phyloP scores from a whole-genome alignment of 2,329 filamentous ascomycete genomes.

The Hypomyces perniciosus region DNA sequence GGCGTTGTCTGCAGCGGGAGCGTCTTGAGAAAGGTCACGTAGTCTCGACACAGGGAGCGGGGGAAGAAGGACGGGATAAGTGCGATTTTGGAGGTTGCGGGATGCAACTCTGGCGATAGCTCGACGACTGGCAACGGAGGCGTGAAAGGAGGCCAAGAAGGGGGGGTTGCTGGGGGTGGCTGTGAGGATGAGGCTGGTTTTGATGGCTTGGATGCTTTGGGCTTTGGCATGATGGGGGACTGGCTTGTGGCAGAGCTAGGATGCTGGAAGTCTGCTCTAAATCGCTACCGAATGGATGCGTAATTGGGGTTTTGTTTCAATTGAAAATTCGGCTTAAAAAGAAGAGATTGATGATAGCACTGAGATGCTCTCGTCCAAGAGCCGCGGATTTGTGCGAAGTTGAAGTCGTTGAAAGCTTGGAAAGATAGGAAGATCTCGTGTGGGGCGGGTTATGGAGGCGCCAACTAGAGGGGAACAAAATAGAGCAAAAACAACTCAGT shows the following conservation, averaged over 20 bases:
- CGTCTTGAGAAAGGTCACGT: slow-evolving; percentile 63
- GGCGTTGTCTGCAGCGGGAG: slow-evolving; percentile 74
- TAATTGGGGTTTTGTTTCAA: too few relatives aligned
- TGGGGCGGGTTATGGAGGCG: too few relatives aligned
- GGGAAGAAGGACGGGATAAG: slow-evolving; percentile 71
- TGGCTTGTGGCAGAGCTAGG: neutral
- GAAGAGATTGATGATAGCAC: too few relatives aligned
- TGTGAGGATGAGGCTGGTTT: slow-evolving; percentile 15
- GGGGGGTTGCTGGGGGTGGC: slow-evolving; percentile 21
- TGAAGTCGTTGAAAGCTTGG: too few relatives aligned
- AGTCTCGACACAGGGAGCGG: slow-evolving; percentile 65
- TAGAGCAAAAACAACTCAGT: too few relatives aligned
- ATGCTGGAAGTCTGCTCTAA: neutral
- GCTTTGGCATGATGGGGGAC: slow-evolving; percentile 27
- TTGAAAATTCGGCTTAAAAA: too few relatives aligned
- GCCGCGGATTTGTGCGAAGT: too few relatives aligned
- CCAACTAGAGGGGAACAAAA: too few relatives aligned
- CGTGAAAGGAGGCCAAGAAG: slow-evolving; percentile 65
- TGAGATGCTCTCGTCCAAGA: too few relatives aligned
- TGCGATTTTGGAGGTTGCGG: slow-evolving; percentile 56
- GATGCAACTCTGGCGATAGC: slow-evolving; percentile 52
- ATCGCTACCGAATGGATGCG: neutral
- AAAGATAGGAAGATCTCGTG: too few relatives aligned
- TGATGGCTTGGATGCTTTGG: slow-evolving; percentile 24
- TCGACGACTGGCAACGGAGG: slow-evolving; percentile 61